Evolutionary conservation across 805 yeast species (phyloP).

Genomic region (Ogataea methylovora): DNA sequence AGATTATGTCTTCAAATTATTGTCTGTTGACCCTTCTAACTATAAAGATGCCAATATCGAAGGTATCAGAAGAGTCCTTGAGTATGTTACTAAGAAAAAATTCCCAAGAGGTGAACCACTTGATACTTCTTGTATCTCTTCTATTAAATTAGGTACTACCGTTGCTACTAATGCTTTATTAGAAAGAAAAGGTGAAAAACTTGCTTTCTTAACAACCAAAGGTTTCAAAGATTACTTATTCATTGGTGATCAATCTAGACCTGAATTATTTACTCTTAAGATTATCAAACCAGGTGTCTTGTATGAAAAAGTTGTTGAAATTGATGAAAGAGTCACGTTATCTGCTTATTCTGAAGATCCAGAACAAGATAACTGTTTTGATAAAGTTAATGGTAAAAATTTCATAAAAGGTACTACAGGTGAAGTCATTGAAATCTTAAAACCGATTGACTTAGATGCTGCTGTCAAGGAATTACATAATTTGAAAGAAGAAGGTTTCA

Average conservation of each 20-base stretch:
- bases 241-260: slow-evolving; percentile 85
- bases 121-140: slow-evolving; percentile 49
- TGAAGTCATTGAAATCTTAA: slow-evolving; percentile 29
- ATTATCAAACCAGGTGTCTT: slow-evolving; percentile 60
- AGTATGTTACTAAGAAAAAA: slow-evolving; percentile 36
- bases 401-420: slow-evolving; percentile 28
- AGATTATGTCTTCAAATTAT: slow-evolving; percentile 59
- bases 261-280: slow-evolving; percentile 69
- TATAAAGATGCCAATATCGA: slow-evolving; percentile 84
- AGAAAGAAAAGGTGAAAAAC: slow-evolving; percentile 79
- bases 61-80: slow-evolving; percentile 71
- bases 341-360: slow-evolving; percentile 70
- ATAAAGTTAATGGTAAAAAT: slow-evolving; percentile 12
- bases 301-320: slow-evolving; percentile 63
- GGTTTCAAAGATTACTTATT: slow-evolving; percentile 73
- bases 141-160: slow-evolving; percentile 81
- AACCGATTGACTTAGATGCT: slow-evolving; percentile 22
- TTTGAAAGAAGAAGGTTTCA: slow-evolving; percentile 19
- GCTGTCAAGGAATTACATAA: slow-evolving; percentile 13
- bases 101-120: slow-evolving; percentile 50
- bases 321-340: slow-evolving; percentile 78
- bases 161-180: slow-evolving; percentile 86
- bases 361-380: slow-evolving; percentile 29
- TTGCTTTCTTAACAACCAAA: slow-evolving; percentile 71
- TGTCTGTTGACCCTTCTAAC: slow-evolving; percentile 80